phyloP scores from a whole-genome alignment of 2,329 filamentous ascomycete genomes.

The Tolypocladium inflatum region DNA sequence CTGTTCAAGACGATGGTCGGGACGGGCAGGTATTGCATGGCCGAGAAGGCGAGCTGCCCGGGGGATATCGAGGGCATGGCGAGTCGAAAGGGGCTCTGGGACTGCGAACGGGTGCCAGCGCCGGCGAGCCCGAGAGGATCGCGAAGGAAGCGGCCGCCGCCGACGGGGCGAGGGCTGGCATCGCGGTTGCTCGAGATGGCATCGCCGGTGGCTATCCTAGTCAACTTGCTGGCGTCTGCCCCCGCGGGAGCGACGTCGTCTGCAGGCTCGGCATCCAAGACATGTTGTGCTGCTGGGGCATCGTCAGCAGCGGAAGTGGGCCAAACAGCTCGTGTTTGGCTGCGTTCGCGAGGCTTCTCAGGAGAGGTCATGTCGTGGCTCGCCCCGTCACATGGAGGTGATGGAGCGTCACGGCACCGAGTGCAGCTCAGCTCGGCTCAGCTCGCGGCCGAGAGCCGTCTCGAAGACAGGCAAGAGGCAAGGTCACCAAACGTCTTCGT shows the following conservation, averaged over 20 bases:
- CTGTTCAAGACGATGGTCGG: slow-evolving; percentile 61
- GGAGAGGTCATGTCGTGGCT: slow-evolving; percentile 21
- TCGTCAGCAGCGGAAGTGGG: slow-evolving; percentile 13
- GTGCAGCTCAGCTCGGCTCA: neutral
- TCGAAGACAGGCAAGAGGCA: slow-evolving; percentile 1
- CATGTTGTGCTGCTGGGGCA: slow-evolving; percentile 2
- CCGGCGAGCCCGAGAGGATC: slow-evolving; percentile 14
- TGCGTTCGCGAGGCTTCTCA: slow-evolving; percentile 18
- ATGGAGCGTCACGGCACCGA: slow-evolving; percentile 7
- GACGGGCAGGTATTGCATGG: slow-evolving; percentile 65
- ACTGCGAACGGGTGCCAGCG: slow-evolving; percentile 20
- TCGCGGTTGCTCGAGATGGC: slow-evolving; percentile 6
- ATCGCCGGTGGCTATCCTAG: slow-evolving; percentile 1
- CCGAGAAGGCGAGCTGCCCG: slow-evolving; percentile 52
- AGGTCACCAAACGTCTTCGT: neutral
- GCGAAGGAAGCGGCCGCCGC: slow-evolving; percentile 24
- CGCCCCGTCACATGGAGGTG: slow-evolving; percentile 11
- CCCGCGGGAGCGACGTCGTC: neutral
- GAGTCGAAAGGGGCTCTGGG: slow-evolving; percentile 28
- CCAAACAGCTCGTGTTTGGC: slow-evolving; percentile 17
- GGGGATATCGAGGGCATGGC: slow-evolving; percentile 38
- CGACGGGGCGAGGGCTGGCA: slow-evolving; percentile 14
- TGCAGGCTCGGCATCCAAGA: neutral
- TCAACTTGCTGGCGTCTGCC: slow-evolving; percentile 2
- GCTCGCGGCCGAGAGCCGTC: neutral